phyloP scores from a whole-genome alignment of 495 filamentous ascomycete genomes.

The Aspergillus kassunensis region DNA sequence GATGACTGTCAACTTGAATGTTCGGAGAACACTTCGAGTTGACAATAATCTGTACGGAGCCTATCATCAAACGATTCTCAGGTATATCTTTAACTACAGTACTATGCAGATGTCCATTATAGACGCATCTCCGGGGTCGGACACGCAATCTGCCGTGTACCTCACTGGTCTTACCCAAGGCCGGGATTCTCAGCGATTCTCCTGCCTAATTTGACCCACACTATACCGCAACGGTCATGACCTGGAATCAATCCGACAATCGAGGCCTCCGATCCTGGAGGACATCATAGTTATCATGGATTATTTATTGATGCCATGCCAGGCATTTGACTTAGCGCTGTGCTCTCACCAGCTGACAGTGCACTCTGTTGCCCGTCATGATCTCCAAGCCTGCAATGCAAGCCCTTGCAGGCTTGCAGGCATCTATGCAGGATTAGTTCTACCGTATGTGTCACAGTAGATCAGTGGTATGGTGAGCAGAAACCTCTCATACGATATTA shows the following conservation, averaged over 20 bases:
- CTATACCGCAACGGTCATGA: slow-evolving; percentile 2
- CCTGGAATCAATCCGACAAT: not conserved
- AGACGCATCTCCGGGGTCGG: not conserved
- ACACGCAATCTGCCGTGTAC: not conserved
- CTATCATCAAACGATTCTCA: no score
- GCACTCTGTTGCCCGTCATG: no score
- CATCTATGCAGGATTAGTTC: slow-evolving; percentile 8
- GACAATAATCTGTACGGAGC: no score
- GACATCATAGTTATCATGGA: no score
- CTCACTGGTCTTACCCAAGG: not conserved
- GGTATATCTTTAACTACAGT: no score
- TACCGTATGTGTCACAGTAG: slow-evolving; percentile 14
- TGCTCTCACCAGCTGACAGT: slow-evolving; percentile 6
- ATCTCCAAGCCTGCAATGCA: slow-evolving; percentile 11
- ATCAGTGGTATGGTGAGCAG: not conserved
- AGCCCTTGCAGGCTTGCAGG: slow-evolving; percentile 16
- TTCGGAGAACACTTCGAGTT: no score
- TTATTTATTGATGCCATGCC: not conserved
- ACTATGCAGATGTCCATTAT: no score
- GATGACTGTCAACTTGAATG: no score
- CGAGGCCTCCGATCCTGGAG: slow-evolving; percentile 6
- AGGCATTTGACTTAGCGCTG: slow-evolving; percentile 3
- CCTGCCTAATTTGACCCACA: slow-evolving; percentile 7
- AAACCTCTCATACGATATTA: not conserved
- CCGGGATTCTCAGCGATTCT: no score